These are phyloP conservation scores for Fusarium ambrosium DNA, from an alignment of 2,329 filamentous ascomycete genomes.

Conservation along the genomic window DNA sequence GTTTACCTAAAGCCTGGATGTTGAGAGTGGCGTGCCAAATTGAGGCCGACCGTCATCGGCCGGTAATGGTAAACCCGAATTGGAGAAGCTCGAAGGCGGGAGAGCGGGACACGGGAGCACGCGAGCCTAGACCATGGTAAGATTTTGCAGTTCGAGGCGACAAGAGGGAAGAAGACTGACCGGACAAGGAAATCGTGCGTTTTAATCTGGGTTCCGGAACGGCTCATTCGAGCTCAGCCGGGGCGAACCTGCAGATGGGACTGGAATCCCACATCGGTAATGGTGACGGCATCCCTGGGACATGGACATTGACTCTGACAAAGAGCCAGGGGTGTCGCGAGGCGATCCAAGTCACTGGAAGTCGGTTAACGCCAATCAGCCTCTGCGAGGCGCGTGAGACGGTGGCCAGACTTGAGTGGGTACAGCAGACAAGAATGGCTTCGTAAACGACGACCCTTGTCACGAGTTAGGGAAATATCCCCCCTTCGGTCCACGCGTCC, in stretches of 20 bases:
- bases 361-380: constrained; percentile 40
- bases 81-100: neutral
- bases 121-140: constrained; percentile 7
- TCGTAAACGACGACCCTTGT: constrained; percentile 43
- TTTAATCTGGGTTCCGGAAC: constrained; percentile 1
- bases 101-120: constrained; percentile 10
- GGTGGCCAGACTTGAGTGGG: constrained; percentile 40
- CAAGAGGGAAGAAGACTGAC: constrained; percentile 6
- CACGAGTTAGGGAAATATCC: constrained; percentile 36
- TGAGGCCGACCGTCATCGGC: constrained; percentile 14
- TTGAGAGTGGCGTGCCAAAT: constrained; percentile 24
- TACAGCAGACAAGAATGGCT: constrained; percentile 28
- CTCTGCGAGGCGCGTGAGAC: constrained; percentile 31
- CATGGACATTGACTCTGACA: constrained; percentile 10
- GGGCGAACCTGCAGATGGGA: constrained; percentile 25
- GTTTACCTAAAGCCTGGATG: constrained; percentile 16
- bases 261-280: constrained; percentile 26
- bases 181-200: neutral
- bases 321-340: constrained; percentile 29
- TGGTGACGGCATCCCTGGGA: constrained; percentile 26
- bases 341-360: constrained; percentile 40
- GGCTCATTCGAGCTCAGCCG: constrained; percentile 11
- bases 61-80: neutral
- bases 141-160: constrained; percentile 6
- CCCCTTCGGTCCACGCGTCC: constrained; percentile 25